A percentile compares a stretch with the other conserved stretches of the same genome.
Conservation (phyloP, 2,329 filamentous ascomycete genomes). For the Endocalyx cinctus region DNA sequence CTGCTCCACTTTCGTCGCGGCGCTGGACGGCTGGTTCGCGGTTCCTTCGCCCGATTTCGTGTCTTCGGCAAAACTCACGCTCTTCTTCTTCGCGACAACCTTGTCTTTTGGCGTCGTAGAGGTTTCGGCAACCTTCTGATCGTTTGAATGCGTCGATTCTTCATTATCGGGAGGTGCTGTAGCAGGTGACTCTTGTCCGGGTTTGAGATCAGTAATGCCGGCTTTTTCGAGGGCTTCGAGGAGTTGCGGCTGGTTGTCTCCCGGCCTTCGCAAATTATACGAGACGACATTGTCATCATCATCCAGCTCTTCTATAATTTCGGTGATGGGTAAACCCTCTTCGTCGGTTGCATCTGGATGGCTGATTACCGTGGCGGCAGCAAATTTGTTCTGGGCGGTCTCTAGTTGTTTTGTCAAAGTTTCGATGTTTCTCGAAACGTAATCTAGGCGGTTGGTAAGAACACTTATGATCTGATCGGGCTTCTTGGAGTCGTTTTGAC, state of each 20-base stretch:
- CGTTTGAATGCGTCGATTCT: not conserved
- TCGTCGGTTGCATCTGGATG: constrained; percentile 61
- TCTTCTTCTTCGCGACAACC: constrained; percentile 40
- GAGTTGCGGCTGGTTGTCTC: constrained; percentile 62
- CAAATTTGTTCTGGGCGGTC: constrained; percentile 63
- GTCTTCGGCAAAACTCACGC: constrained; percentile 59
- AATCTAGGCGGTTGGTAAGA: constrained; percentile 76
- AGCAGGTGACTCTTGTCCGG: constrained; percentile 12
- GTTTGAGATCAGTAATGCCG: constrained; percentile 51
- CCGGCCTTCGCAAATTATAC: constrained; percentile 61
- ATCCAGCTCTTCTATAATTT: constrained; percentile 89
- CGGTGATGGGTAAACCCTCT: constrained; percentile 72
- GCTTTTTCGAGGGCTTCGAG: constrained; percentile 71
- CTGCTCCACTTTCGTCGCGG: constrained; percentile 46
- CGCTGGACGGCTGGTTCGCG: constrained; percentile 28
- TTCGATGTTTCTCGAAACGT: constrained; percentile 76
- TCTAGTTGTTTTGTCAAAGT: constrained; percentile 57
- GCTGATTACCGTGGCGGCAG: constrained; percentile 54
- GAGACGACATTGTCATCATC: constrained; percentile 82
- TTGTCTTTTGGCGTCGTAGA: constrained; percentile 4
- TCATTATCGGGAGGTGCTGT: constrained; percentile 2
- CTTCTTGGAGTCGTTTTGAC: constrained; percentile 40
- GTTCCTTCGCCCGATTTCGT: constrained; percentile 42
- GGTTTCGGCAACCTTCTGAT: constrained; percentile 3
- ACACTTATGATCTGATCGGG: constrained; percentile 61